These are phyloP conservation scores for Boeremia lycopersici DNA, from an alignment of 2,329 filamentous ascomycete species.

Conservation along the genomic window DNA sequence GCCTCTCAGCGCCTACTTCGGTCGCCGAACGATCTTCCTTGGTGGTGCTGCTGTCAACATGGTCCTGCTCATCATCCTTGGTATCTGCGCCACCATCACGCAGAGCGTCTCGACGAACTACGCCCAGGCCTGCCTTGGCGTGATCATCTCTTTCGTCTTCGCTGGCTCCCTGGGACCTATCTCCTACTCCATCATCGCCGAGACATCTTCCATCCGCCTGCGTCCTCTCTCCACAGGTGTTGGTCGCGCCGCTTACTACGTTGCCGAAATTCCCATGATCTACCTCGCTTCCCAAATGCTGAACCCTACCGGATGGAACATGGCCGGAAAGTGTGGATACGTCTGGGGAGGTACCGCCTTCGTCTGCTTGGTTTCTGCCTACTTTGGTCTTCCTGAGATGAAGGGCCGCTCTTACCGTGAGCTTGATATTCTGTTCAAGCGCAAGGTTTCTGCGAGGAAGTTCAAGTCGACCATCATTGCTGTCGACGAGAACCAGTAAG, in stretches of 20 bases:
- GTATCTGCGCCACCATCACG: conserved; percentile 62
- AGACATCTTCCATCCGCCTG: conserved; percentile 68
- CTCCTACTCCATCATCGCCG: conserved; percentile 70
- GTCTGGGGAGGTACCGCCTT: conserved; percentile 53
- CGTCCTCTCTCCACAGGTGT: conserved; percentile 67
- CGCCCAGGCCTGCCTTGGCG: conserved; percentile 65
- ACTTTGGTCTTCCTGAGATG: conserved; percentile 60
- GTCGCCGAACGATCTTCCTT: conserved; percentile 67
- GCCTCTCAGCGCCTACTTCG: conserved; percentile 68
- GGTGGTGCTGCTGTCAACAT: conserved; percentile 62
- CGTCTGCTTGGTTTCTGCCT: conserved; percentile 59
- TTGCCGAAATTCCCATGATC: conserved; percentile 69
- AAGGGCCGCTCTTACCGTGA: conserved; percentile 55
- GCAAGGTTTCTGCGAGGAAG: conserved; percentile 59
- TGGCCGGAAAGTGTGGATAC: conserved; percentile 42
- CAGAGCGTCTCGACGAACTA: conserved; percentile 50
- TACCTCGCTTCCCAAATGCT: conserved; percentile 62
- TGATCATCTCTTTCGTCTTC: conserved; percentile 70
- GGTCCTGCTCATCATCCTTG: conserved; percentile 61
- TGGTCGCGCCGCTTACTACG: conserved; percentile 67
- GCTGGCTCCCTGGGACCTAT: conserved; percentile 66
- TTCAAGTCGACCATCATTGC: conserved; percentile 63
- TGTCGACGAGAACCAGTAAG: conserved; percentile 67
- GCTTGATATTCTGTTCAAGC: conserved; percentile 53
- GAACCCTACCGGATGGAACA: conserved; percentile 51